Percentiles rank a stretch among this genome's conserved stretches.
These are phyloP conservation scores for Gastrolobium bilobum DNA, from an alignment of 306 rosid genomes.

Conservation along the genomic window DNA sequence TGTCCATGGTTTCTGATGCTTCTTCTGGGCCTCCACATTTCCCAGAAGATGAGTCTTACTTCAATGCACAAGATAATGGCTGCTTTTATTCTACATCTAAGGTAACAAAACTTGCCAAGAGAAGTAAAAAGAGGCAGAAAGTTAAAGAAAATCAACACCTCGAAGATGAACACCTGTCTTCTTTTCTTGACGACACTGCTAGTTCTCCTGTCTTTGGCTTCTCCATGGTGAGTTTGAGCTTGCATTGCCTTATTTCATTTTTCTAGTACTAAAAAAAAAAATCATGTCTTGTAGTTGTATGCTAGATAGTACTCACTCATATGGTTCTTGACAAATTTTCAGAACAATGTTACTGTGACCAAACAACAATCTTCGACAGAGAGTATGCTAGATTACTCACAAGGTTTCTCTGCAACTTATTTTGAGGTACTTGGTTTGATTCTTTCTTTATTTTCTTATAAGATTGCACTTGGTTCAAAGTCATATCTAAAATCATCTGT, in stretches of 20 bases:
- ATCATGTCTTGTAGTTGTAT: not conserved
- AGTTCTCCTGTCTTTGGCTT: slow-evolving; percentile 80
- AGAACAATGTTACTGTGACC: slow-evolving; percentile 60
- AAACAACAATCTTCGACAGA: slow-evolving; percentile 70
- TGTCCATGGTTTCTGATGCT: slow-evolving; percentile 98
- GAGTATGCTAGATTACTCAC: slow-evolving; percentile 72
- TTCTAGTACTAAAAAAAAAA: not conserved
- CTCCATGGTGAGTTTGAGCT: slow-evolving; percentile 63
- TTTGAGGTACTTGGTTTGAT: slow-evolving; percentile 66
- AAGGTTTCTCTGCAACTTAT: slow-evolving; percentile 88
- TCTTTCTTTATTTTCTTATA: not conserved
- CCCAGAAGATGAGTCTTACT: slow-evolving; percentile 58
- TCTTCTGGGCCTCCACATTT: slow-evolving; percentile 98
- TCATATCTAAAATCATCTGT: slow-evolving; percentile 25
- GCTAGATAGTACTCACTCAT: not conserved
- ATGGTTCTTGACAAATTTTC: slow-evolving; percentile 42
- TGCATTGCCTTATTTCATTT: slow-evolving; percentile 29
- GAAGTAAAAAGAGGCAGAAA: slow-evolving; percentile 66
- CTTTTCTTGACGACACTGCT: slow-evolving; percentile 91
- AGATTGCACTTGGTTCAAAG: not conserved
- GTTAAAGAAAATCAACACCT: slow-evolving; percentile 46
- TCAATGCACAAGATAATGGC: slow-evolving; percentile 54
- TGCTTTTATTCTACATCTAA: slow-evolving; percentile 55
- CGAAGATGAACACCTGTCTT: slow-evolving; percentile 55
- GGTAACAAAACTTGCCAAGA: slow-evolving; percentile 47